phyloP scores from a whole-genome alignment of 2,329 filamentous ascomycete species.

The Colletotrichum sp. region DNA sequence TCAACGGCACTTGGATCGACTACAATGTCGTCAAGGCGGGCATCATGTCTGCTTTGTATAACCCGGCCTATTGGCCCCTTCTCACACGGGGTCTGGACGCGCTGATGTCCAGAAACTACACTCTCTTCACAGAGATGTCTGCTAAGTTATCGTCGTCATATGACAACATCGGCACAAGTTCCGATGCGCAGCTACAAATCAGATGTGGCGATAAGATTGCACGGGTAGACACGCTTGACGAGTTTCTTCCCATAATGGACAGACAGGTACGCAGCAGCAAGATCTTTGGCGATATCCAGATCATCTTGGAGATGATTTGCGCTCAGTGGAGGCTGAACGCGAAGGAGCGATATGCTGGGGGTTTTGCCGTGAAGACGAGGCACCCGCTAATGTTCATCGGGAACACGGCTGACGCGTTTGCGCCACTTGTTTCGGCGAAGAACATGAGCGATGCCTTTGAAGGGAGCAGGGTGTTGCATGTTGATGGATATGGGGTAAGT shows the following conservation, averaged over 20 bases:
- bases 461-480: conserved; percentile 40
- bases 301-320: conserved; percentile 29
- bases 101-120: conserved; percentile 9
- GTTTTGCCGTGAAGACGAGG: conserved; percentile 35
- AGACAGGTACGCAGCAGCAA: conserved; percentile 29
- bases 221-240: conserved; percentile 29
- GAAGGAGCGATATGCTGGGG: conserved; percentile 37
- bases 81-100: neutral
- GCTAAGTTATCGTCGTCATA: neutral
- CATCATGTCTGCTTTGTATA: conserved; percentile 16
- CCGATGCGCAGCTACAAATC: conserved; percentile 28
- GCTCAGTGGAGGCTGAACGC: conserved; percentile 42
- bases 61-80: neutral
- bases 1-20: conserved; percentile 27
- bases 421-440: conserved; percentile 40
- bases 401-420: conserved; percentile 42
- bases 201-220: conserved; percentile 38
- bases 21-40: conserved; percentile 23
- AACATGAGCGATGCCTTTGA: conserved; percentile 40
- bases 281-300: conserved; percentile 28
- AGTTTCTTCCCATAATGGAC: conserved; percentile 28
- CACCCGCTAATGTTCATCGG: conserved; percentile 41
- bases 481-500: conserved; percentile 41
- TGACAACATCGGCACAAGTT: neutral
- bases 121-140: neutral